Evolutionary conservation across 228 moss, liverwort and hornwort species (phyloP).

Genomic region (Sphagnum fallax): DNA sequence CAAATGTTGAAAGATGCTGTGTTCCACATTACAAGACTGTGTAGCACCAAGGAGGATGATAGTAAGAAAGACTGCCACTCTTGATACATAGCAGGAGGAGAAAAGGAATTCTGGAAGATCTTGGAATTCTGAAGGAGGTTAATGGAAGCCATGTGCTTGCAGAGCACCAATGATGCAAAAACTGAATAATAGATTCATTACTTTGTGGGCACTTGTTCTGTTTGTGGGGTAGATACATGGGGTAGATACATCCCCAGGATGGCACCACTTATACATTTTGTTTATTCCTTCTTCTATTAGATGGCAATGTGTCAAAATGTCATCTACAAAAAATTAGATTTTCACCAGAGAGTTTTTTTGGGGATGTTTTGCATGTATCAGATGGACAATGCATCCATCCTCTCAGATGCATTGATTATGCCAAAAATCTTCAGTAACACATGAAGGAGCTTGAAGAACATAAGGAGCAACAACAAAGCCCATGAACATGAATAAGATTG

Average conservation of each 20-base stretch:
- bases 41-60: too few relatives aligned
- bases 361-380: conserved; percentile 14
- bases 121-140: conserved; percentile 38
- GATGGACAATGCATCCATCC: conserved; percentile 97
- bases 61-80: too few relatives aligned
- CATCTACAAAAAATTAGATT: not conserved
- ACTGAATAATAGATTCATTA: conserved; percentile 78
- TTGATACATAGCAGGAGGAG: too few relatives aligned
- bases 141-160: conserved; percentile 87
- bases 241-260: not conserved
- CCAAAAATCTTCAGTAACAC: conserved; percentile 69
- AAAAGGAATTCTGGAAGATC: too few relatives aligned
- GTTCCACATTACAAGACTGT: too few relatives aligned
- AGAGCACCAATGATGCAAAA: conserved; percentile 78
- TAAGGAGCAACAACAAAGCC: conserved; percentile 12
- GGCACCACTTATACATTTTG: not conserved
- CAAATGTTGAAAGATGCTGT: too few relatives aligned
- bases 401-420: conserved; percentile 89
- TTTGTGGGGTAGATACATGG: too few relatives aligned
- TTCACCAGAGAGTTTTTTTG: not conserved
- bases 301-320: not conserved
- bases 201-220: conserved; percentile 80
- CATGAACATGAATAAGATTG: conserved; percentile 20
- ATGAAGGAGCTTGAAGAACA: conserved; percentile 45
- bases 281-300: not conserved